Evolutionary conservation across 148 eudicot species (phyloP).

Genomic region (Rhododendron griersonianum): DNA sequence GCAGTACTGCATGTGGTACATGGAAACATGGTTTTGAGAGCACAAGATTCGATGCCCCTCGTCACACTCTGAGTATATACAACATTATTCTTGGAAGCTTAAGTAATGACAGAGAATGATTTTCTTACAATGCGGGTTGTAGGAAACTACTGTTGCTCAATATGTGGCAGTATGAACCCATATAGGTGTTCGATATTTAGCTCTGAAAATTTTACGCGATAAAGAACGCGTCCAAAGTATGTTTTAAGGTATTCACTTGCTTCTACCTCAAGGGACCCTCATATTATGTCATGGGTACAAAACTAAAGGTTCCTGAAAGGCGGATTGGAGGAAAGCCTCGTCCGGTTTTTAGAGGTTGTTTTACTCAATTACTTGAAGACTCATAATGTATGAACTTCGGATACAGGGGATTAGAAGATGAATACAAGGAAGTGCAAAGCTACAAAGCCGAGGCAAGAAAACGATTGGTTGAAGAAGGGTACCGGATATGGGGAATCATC

Average conservation of each 20-base stretch:
- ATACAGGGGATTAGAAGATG: slow-evolving; percentile 37
- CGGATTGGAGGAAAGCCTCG: neutral
- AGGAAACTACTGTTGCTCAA: neutral
- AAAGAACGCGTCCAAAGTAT: neutral
- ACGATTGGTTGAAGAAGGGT: slow-evolving; percentile 25
- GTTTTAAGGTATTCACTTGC: neutral
- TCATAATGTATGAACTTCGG: neutral
- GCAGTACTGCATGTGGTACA: neutral
- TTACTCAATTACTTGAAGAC: neutral
- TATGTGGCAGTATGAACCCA: neutral
- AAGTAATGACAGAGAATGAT: neutral
- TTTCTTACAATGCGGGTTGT: neutral
- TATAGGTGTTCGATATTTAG: too few species aligned
- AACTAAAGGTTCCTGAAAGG: neutral
- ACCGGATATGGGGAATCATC: slow-evolving; percentile 34
- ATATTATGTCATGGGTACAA: neutral
- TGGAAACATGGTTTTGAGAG: neutral
- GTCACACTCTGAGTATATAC: too few species aligned
- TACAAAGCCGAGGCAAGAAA: slow-evolving; percentile 45
- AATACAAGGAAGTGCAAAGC: slow-evolving; percentile 23
- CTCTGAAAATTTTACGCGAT: too few species aligned
- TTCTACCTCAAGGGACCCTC: neutral
- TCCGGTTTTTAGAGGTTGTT: neutral
- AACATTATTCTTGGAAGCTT: neutral
- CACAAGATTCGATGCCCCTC: neutral